Evolutionary conservation across 1,284 basidiomycete species (phyloP), one percentile per base, ranked within the genome.

Genomic region (Malassezia arunalokei): DNA sequence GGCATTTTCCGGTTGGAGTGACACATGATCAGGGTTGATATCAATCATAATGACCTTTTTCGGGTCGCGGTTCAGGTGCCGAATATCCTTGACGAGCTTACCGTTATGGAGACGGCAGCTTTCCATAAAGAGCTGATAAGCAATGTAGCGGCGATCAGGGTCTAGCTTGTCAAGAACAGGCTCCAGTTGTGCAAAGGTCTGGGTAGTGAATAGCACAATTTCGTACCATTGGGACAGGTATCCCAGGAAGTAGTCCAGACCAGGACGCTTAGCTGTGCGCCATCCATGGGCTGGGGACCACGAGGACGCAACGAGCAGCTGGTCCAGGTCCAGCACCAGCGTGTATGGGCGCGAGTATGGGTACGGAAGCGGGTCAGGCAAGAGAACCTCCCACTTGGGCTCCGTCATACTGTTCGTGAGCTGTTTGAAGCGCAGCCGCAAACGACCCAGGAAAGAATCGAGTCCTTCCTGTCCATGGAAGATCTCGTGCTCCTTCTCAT

Each of bases 181-280:
- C 29, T 79, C 77, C 1, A 87, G 92, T 51, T 87, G 91, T 74
- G 92, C 96, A 64, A 81, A 79, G 48, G 87, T 82, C 76, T 95
- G 89, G 8, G 83, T 81, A 11, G 91, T 95, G 77, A 96, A 99
- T 50, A 98, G 78, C 20, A 98, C 91, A 57, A 98, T 83, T 77
- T 98, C 92, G 75, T 89, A 98, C 76, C 95, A 96, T 69, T 95
- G 91, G 0, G 88, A 89, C 40, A 98, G 80, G 75, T 98, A 96
- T 31, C 82, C 90, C 45, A 98, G 78, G 80, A 96, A 98, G 76
- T 96, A 95, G 73, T 98, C 94, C 8, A 92, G 85, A 3, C 94
- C 94, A 1, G 92, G 92, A 47, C 94, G 82, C 58, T 77, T 77
- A 2, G 76, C 76, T 3, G 75, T 77, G 11, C 75, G 63, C 76